phyloP scores from a whole-genome alignment of 2,329 filamentous ascomycete genomes.

The Neonectria magnoliae region DNA sequence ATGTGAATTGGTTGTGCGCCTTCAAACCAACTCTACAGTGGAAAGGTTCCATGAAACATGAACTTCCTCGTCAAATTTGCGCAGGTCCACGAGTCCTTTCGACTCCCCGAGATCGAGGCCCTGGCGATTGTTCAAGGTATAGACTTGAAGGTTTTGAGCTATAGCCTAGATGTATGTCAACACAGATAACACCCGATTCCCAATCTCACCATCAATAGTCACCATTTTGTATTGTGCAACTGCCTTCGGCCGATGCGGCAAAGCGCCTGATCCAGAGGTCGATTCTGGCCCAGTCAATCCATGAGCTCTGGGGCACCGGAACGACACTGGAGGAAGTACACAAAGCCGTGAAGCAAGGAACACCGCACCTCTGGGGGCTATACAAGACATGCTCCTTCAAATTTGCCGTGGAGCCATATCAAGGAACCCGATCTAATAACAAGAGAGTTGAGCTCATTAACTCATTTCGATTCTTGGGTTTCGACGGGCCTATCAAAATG shows the following conservation, averaged over 20 bases:
- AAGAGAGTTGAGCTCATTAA: slow-evolving; percentile 82
- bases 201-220: slow-evolving; percentile 64
- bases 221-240: slow-evolving; percentile 82
- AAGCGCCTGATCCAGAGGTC: slow-evolving; percentile 76
- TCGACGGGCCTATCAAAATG: slow-evolving; percentile 83
- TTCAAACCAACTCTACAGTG: slow-evolving; percentile 2
- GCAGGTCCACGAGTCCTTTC: slow-evolving; percentile 91
- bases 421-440: slow-evolving; percentile 71
- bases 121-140: slow-evolving; percentile 76
- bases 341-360: slow-evolving; percentile 66
- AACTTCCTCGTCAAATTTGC: slow-evolving; percentile 90
- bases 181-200: slow-evolving; percentile 18
- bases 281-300: slow-evolving; percentile 83
- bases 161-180: slow-evolving; percentile 74
- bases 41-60: slow-evolving; percentile 51
- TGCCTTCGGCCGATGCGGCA: slow-evolving; percentile 74
- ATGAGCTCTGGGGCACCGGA: slow-evolving; percentile 88
- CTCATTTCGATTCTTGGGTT: slow-evolving; percentile 79
- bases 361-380: slow-evolving; percentile 70
- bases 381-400: slow-evolving; percentile 79
- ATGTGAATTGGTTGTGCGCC: slow-evolving; percentile 4
- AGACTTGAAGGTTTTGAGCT: slow-evolving; percentile 77
- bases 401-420: slow-evolving; percentile 86
- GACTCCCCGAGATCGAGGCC: slow-evolving; percentile 83
- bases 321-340: slow-evolving; percentile 75